Evolutionary conservation across 192 early-diverging fungal genomes (phyloP).

Genomic region (Coemansia sp.): DNA sequence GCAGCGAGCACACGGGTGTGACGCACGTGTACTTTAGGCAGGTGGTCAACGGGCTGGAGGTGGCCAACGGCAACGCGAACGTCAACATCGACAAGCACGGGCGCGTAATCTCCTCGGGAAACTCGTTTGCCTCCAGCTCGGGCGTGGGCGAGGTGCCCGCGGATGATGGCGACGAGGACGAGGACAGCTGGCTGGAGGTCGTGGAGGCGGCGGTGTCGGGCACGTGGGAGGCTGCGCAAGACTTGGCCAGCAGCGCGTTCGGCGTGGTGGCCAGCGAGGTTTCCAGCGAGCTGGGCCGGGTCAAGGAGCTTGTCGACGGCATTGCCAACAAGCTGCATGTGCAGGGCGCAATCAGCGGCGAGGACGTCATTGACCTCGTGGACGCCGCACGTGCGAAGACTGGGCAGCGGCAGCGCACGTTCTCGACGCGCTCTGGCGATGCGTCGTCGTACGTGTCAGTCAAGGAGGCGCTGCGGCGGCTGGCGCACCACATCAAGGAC

Average conservation of each 20-base stretch:
- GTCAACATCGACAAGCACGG: conserved; percentile 53
- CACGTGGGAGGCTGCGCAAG: conserved; percentile 38
- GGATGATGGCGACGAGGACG: background rate
- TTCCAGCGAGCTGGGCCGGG: conserved; percentile 16
- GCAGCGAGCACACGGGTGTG: conserved; percentile 53
- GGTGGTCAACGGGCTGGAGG: conserved; percentile 50
- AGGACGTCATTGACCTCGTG: conserved; percentile 20
- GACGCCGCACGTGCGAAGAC: background rate
- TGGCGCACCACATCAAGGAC: conserved; percentile 59
- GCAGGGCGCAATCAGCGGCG: conserved; percentile 8
- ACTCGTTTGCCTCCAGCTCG: conserved; percentile 24
- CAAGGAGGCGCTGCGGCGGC: conserved; percentile 63
- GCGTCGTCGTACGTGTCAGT: conserved; percentile 49
- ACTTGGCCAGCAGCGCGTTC: conserved; percentile 27
- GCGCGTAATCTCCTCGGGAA: conserved; percentile 48
- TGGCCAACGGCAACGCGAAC: conserved; percentile 63
- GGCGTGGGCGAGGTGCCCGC: background rate
- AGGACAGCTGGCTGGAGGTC: conserved; percentile 13
- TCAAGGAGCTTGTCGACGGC: conserved; percentile 23
- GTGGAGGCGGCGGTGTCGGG: conserved; percentile 26
- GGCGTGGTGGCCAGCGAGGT: conserved; percentile 19
- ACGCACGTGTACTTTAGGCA: conserved; percentile 69
- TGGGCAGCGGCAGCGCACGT: conserved; percentile 7
- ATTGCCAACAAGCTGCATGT: conserved; percentile 27
- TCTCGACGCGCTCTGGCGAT: conserved; percentile 9